Conservation (phyloP, 306 rosid genomes). For the Cucurbita argyrosperma region DNA sequence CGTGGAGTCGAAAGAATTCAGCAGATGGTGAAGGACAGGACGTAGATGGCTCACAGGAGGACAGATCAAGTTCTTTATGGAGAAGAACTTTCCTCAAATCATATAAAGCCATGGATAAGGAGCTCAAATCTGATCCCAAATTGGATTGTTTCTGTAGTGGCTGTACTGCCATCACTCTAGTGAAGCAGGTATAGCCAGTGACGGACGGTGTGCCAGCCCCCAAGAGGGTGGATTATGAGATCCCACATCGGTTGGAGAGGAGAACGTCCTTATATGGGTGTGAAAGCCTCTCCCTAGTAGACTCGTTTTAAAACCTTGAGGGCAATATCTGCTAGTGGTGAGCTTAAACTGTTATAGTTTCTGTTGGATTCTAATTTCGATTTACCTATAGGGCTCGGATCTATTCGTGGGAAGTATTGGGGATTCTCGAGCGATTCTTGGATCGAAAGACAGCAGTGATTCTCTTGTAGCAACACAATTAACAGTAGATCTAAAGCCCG, state of each 20-base stretch:
- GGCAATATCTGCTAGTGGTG: too few relatives aligned
- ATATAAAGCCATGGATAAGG: conserved; percentile 87
- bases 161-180: conserved; percentile 65
- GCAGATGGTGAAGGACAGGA: conserved; percentile 40
- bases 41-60: conserved; percentile 46
- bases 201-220: too few relatives aligned
- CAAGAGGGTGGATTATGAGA: too few relatives aligned
- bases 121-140: conserved; percentile 76
- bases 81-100: conserved; percentile 77
- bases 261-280: too few relatives aligned
- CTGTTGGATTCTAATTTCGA: conserved; percentile 10
- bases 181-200: conserved; percentile 54
- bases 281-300: too few relatives aligned
- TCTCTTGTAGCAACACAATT: conserved; percentile 73
- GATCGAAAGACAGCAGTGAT: conserved; percentile 57
- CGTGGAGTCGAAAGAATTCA: conserved; percentile 20
- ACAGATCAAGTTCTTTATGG: conserved; percentile 45
- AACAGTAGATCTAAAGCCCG: conserved; percentile 89
- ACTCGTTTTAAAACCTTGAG: too few relatives aligned
- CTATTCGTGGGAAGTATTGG: conserved; percentile 77
- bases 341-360: background rate
- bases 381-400: conserved; percentile 54
- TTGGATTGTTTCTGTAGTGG: conserved; percentile 95
- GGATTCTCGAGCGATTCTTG: conserved; percentile 90
- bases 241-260: too few relatives aligned